Base-by-base conservation (phyloP, 352 stramenopile species). In the Globisporangium abappressorium region DNA sequence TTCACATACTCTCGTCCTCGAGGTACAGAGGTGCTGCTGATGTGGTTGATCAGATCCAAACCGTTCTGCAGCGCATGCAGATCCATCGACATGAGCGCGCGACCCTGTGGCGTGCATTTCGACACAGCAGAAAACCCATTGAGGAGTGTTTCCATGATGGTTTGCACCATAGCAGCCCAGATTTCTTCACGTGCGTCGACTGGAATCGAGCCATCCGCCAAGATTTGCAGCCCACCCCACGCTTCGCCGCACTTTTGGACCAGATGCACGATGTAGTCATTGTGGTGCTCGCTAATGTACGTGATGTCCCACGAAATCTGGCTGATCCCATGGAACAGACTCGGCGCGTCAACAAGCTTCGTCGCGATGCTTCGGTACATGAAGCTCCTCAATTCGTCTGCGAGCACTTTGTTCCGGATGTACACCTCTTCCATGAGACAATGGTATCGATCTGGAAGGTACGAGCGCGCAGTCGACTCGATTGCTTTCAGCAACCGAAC, bases 41-140 rank as follows among this genome's bases (percentile, higher is more conserved):
- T 76, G 68, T 94, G 84, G 69, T 95, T 91, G 65, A 97, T 92
- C 34, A 92, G 66, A 47, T 91, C 85, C 24, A 96, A 65, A 3
- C 88, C 89, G 57, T 90, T 85, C 80, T 94, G 77, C 7, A 99
- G 78, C 24, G 94, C 89, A 46, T 95, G 84, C 58, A 99, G 74
- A 70, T 99, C 97, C 83, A 99, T 97, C 55, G 91, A 95, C 97
- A 99, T 99, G 28, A 98, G 82, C 5, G 97, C 93, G 56, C 97
- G 83, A 3, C 97, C 97, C 77, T 99, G 97, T 2, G 92, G 96
- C 5, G 92, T 98, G 71, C 96, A 98, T 64, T 85, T 91, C 26
- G 77, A 20, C 14, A 98, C 81, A n/a, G 81, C 83, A 0, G 92
- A 87, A 69, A 98, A 98, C 1, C 91, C 94, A 34, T 96, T 87